Conservation (phyloP, 2,329 filamentous ascomycete species). For the Diplodia scrobiculata region DNA sequence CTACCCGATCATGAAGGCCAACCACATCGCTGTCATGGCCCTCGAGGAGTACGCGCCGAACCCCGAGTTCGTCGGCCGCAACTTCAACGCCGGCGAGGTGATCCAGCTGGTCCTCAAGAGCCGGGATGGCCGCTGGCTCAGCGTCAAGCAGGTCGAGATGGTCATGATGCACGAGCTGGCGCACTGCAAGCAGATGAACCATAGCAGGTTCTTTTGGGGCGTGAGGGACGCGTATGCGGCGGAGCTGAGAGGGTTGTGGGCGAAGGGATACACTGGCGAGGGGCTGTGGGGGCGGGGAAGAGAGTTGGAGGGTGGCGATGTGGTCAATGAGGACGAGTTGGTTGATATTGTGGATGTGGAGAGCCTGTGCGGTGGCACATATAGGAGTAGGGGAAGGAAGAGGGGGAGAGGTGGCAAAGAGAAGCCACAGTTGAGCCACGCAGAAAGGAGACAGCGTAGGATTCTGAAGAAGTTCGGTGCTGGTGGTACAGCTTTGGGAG, state of each 20-base stretch:
- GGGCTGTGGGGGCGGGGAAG: constrained; percentile 79
- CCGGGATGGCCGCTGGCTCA: constrained; percentile 67
- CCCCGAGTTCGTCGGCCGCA: constrained; percentile 79
- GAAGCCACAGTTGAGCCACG: constrained; percentile 61
- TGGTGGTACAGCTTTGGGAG: constrained; percentile 68
- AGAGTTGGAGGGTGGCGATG: constrained; percentile 58
- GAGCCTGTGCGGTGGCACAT: constrained; percentile 76
- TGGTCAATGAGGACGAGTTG: constrained; percentile 61
- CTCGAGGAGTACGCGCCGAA: constrained; percentile 84
- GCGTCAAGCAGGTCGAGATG: constrained; percentile 84
- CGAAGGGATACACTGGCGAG: constrained; percentile 71
- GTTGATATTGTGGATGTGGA: constrained; percentile 63
- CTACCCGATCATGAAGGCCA: constrained; percentile 59
- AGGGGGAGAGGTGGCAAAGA: constrained; percentile 15
- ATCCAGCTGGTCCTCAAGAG: constrained; percentile 81
- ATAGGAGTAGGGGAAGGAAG: constrained; percentile 54
- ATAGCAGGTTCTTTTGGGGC: constrained; percentile 77
- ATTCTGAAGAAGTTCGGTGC: constrained; percentile 76
- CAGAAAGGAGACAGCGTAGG: constrained; percentile 70
- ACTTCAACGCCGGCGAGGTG: constrained; percentile 87
- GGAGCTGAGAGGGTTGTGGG: constrained; percentile 72
- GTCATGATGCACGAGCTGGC: constrained; percentile 93
- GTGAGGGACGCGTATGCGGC: constrained; percentile 72
- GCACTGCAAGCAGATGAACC: constrained; percentile 91
- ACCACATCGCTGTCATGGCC: constrained; percentile 52